phyloP scores from a whole-genome alignment of 108 stramenopile species.

The Nitzschia sp. region DNA sequence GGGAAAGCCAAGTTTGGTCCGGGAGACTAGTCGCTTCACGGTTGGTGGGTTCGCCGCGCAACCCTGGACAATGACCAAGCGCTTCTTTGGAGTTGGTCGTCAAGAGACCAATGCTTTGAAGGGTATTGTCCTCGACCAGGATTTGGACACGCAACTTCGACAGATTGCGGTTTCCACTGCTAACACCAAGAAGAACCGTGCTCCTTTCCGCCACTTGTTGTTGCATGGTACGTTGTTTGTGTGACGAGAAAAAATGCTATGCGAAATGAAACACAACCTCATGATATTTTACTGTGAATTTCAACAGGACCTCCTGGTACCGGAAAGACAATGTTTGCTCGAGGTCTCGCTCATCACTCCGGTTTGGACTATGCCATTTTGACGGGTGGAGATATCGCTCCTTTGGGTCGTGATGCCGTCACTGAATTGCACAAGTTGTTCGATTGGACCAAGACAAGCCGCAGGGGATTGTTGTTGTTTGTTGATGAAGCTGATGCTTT shows the following conservation, averaged over 20 bases:
- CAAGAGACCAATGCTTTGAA: constrained; percentile 85
- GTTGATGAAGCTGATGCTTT: constrained; percentile 99
- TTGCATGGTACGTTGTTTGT: constrained; percentile 83
- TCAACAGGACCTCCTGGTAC: constrained; percentile 91
- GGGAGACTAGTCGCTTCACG: constrained; percentile 91
- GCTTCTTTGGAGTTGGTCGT: constrained; percentile 67
- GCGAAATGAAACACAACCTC: background rate
- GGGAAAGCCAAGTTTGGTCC: constrained; percentile 95
- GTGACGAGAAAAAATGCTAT: background rate
- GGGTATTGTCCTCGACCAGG: constrained; percentile 90
- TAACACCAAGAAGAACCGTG: constrained; percentile 95
- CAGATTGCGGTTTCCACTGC: constrained; percentile 92
- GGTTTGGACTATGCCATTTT: constrained; percentile 98
- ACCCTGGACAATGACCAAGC: constrained; percentile 52
- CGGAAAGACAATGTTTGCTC: constrained; percentile 99
- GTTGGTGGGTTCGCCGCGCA: constrained; percentile 53
- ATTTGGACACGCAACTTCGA: constrained; percentile 82
- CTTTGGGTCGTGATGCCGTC: constrained; percentile 96
- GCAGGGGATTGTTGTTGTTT: constrained; percentile 92
- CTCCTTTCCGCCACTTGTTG: constrained; percentile 98
- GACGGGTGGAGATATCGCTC: constrained; percentile 98
- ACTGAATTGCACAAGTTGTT: constrained; percentile 99
- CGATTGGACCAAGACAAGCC: constrained; percentile 97
- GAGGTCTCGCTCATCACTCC: constrained; percentile 90
- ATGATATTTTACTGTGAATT: background rate